Evolutionary conservation across 805 yeast genomes (phyloP).

Genomic region (Ogataea ramenticola): DNA sequence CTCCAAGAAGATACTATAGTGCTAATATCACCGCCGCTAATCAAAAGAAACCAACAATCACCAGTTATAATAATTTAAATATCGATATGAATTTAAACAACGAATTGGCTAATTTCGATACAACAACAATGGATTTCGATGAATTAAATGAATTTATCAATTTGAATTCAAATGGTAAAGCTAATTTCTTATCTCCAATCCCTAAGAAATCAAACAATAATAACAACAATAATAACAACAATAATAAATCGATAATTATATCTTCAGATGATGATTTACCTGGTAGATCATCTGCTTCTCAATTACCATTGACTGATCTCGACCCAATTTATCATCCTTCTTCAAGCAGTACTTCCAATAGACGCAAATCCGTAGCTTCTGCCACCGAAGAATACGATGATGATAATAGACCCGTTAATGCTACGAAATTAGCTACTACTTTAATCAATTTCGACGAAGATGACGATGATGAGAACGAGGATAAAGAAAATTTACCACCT

Average conservation of each 20-base stretch:
- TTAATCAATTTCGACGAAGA: slow-evolving; percentile 43
- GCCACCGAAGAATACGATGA: slow-evolving; percentile 8
- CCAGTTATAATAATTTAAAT: not conserved
- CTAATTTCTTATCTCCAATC: not conserved
- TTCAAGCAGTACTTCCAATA: not conserved
- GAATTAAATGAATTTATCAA: not conserved
- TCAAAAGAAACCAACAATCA: too few relatives aligned
- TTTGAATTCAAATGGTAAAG: not conserved
- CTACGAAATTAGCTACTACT: slow-evolving; percentile 49
- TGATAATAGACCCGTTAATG: slow-evolving; percentile 33
- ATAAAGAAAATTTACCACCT: slow-evolving; percentile 24
- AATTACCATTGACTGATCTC: slow-evolving; percentile 18
- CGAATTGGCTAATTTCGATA: too few relatives aligned
- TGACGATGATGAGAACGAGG: slow-evolving; percentile 33
- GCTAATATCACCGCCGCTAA: not conserved
- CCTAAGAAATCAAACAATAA: not conserved
- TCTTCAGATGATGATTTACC: slow-evolving; percentile 4
- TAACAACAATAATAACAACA: too few relatives aligned
- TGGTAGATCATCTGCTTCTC: slow-evolving; percentile 6
- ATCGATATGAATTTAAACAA: not conserved
- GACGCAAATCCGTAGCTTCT: not conserved
- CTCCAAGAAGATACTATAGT: slow-evolving; percentile 1
- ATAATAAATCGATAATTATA: too few relatives aligned
- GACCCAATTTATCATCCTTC: slow-evolving; percentile 16
- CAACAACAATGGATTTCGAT: not conserved